Conservation (phyloP, 2,329 filamentous ascomycete genomes). For the Pyrenophora seminiperda region DNA sequence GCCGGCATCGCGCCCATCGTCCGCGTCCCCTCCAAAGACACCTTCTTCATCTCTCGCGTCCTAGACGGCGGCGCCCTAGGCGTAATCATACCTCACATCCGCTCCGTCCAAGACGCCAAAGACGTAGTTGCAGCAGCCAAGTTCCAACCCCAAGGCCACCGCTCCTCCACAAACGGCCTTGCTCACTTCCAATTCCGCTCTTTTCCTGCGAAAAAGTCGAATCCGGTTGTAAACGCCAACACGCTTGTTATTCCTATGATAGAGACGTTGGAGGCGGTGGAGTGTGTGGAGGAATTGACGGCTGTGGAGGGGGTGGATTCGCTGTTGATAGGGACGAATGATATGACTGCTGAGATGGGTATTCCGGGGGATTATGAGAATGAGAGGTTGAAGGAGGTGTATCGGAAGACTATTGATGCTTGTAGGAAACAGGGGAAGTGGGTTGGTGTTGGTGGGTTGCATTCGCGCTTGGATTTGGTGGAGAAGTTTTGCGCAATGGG, state of each 20-base stretch:
- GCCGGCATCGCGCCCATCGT: slow-evolving; percentile 52
- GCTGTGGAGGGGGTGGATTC: slow-evolving; percentile 52
- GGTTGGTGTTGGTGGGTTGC: slow-evolving; percentile 51
- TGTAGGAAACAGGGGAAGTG: slow-evolving; percentile 49
- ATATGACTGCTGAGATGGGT: slow-evolving; percentile 52
- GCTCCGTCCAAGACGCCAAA: slow-evolving; percentile 45
- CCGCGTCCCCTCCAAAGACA: slow-evolving; percentile 49
- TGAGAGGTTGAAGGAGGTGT: slow-evolving; percentile 24
- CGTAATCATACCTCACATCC: slow-evolving; percentile 52
- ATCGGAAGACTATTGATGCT: slow-evolving; percentile 46
- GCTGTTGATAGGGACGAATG: slow-evolving; percentile 54
- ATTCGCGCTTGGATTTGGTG: slow-evolving; percentile 50
- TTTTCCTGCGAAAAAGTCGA: slow-evolving; percentile 43
- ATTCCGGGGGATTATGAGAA: slow-evolving; percentile 52
- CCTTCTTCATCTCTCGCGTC: slow-evolving; percentile 48
- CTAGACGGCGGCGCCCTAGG: slow-evolving; percentile 51
- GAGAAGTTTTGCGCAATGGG: slow-evolving; percentile 50
- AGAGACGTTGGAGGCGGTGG: slow-evolving; percentile 49
- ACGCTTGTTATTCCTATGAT: slow-evolving; percentile 54
- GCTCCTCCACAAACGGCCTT: slow-evolving; percentile 46
- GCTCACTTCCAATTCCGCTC: slow-evolving; percentile 46
- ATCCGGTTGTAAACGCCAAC: slow-evolving; percentile 43
- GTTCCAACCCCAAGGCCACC: slow-evolving; percentile 47
- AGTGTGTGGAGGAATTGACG: slow-evolving; percentile 49
- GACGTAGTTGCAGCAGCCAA: slow-evolving; percentile 48